Evolutionary conservation across 2,329 filamentous ascomycete genomes (phyloP), one percentile per base, ranked within the genome.

Genomic region (Ophiosphaerella korrae): DNA sequence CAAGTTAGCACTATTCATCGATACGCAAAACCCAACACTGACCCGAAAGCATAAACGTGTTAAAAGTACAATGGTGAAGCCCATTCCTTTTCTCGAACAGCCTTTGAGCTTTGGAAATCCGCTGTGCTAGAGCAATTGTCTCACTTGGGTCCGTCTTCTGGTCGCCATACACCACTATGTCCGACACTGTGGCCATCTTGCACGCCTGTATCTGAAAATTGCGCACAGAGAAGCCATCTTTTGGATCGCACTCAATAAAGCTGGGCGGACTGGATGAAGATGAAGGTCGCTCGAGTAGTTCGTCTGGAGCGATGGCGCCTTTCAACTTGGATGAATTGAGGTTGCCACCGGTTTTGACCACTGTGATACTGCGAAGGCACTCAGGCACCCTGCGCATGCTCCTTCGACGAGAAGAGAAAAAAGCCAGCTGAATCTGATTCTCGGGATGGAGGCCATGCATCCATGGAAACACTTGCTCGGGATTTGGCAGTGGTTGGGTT

Each of bases 141-240:
- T 87, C 86, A 45, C 83, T 81, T 39, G 84, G 82, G 23, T 82
- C 75, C 2, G 80, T 80, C 33, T 79, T 76, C 58, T 90, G 84
- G 47, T 93, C 88, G 11, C 91, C 91, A 69, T 99, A 99, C 1
- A 99, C 84, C 35, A 99, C 83, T 57, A 99, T 90, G 71, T 99
- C 94, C 0, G 92, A 97, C 7, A 94, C 84, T 58, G 89, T 85
- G 47, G 92, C 92, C 58, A 90, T 79, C 73, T 99, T 99, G 51
- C 89, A 89, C 0, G 90, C 84, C 73, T 99, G 94, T 34, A 97
- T 97, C 64, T 97, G 93, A 69, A 99, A 99, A 72, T 97, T 97
- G 39, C 94, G 86, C 37, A 97, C 92, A 4, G 91, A 96, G 70
- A 97, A 97, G 7, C 94, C 94, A 59, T 96, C 90, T 48, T 79